A percentile compares a stretch with the other conserved stretches of the same genome.
Evolutionary conservation across 352 stramenopile genomes (phyloP).

Genomic region (Phytophthora cryptogea): DNA sequence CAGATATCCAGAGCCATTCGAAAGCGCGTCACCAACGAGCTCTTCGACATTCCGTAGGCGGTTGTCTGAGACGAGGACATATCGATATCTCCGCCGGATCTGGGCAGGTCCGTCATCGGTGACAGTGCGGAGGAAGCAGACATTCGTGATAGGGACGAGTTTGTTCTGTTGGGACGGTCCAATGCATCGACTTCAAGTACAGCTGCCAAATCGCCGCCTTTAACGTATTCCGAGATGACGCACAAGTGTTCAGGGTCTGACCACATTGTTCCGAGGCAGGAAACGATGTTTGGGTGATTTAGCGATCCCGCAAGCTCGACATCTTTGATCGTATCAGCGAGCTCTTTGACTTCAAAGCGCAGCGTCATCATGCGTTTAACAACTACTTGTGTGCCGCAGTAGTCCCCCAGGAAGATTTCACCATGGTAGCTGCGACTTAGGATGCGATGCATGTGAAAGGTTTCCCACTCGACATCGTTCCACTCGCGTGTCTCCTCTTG

Average conservation of each 20-base stretch:
- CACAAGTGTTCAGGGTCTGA: constrained; percentile 63
- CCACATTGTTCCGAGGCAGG: constrained; percentile 77
- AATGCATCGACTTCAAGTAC: constrained; percentile 59
- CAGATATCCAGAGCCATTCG: constrained; percentile 66
- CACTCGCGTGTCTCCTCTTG: constrained; percentile 42
- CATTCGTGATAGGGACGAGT: constrained; percentile 14
- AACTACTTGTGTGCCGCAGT: constrained; percentile 59
- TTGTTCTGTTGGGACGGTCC: constrained; percentile 30
- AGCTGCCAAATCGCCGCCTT: constrained; percentile 55
- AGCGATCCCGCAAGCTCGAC: constrained; percentile 65
- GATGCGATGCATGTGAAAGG: constrained; percentile 66
- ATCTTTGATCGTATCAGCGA: constrained; percentile 74
- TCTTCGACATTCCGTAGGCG: constrained; percentile 31
- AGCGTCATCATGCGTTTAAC: constrained; percentile 75
- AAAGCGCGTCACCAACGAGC: constrained; percentile 46
- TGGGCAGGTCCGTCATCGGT: constrained; percentile 5
- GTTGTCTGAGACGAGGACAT: constrained; percentile 9
- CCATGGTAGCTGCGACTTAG: constrained; percentile 65
- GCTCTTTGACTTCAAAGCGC: constrained; percentile 56
- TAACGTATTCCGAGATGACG: constrained; percentile 72
- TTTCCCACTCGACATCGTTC: constrained; percentile 62
- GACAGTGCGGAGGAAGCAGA: constrained; percentile 12
- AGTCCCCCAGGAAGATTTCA: constrained; percentile 69
- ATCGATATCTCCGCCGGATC: constrained; percentile 17
- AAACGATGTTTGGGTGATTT: constrained; percentile 70